Conservation (phyloP, 2,329 filamentous ascomycete species). For the Penicillium brasilianum region DNA sequence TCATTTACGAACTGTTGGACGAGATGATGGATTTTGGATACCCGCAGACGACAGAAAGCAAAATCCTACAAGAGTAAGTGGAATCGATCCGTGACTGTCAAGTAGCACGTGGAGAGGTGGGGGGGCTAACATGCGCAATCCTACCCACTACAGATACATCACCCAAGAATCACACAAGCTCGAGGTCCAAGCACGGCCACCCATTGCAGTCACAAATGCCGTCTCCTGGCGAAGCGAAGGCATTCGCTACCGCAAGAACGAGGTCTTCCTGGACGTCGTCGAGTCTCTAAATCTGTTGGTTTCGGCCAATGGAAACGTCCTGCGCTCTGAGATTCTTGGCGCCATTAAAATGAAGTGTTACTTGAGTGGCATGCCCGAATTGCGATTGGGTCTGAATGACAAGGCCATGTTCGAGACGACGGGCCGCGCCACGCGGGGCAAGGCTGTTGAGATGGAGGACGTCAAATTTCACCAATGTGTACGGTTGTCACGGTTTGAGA, state of each 20-base stretch:
- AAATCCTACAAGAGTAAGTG: slow-evolving; percentile 87
- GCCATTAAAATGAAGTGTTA: slow-evolving; percentile 99
- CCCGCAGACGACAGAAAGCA: slow-evolving; percentile 96
- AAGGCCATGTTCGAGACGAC: slow-evolving; percentile 99
- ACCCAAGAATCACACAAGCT: slow-evolving; percentile 99
- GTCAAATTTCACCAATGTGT: slow-evolving; percentile 99
- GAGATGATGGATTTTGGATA: slow-evolving; percentile 99
- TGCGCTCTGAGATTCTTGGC: slow-evolving; percentile 94
- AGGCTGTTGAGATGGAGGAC: slow-evolving; percentile 99
- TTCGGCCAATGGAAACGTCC: slow-evolving; percentile 89
- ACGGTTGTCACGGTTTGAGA: slow-evolving; percentile 92
- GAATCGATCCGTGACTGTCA: slow-evolving; percentile 1
- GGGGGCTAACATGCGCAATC: not conserved
- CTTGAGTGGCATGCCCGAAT: slow-evolving; percentile 94
- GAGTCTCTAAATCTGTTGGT: slow-evolving; percentile 96
- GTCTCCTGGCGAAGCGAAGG: slow-evolving; percentile 98
- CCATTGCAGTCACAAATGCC: slow-evolving; percentile 97
- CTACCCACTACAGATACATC: slow-evolving; percentile 68
- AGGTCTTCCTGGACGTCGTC: slow-evolving; percentile 97
- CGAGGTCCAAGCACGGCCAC: slow-evolving; percentile 91
- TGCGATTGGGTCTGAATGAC: slow-evolving; percentile 93
- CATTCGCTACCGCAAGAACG: slow-evolving; percentile 98
- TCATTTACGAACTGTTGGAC: slow-evolving; percentile 97
- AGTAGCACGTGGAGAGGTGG: not conserved
- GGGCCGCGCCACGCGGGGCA: slow-evolving; percentile 88